These are phyloP conservation scores for Nyctanthes arbortristis DNA, from an alignment of 257 asterid genomes.

Conservation along the genomic window DNA sequence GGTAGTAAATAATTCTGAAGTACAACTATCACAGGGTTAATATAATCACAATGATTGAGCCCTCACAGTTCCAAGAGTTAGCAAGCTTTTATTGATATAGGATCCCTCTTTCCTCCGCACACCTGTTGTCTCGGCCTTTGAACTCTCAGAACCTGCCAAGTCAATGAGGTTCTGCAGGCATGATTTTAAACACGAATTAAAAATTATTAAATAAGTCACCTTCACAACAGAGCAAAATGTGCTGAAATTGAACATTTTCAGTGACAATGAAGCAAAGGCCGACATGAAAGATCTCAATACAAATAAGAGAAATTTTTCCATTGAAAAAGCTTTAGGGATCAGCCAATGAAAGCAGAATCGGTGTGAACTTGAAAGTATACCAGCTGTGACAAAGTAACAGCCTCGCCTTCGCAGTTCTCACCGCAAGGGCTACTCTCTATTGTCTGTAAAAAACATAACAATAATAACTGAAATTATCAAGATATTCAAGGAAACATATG, in stretches of 20 bases:
- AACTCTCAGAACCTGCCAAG: constrained; percentile 99
- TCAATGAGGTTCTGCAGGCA: constrained; percentile 95
- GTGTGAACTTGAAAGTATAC: constrained; percentile 40
- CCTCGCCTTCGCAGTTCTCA: constrained; percentile 83
- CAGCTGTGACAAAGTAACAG: constrained; percentile 95
- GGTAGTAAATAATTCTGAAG: constrained; percentile 18
- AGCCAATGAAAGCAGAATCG: constrained; percentile 12
- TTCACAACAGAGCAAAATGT: constrained; percentile 25
- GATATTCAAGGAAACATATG: neutral
- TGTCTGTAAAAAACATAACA: constrained; percentile 61
- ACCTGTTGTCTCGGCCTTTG: constrained; percentile 92
- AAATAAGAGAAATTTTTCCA: neutral
- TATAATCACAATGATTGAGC: constrained; percentile 37
- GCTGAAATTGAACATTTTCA: constrained; percentile 12
- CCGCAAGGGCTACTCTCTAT: constrained; percentile 96
- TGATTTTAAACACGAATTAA: constrained; percentile 21
- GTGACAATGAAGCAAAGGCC: neutral
- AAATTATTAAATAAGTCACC: constrained; percentile 24
- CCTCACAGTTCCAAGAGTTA: constrained; percentile 99
- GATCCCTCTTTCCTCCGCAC: constrained; percentile 96
- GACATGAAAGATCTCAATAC: neutral
- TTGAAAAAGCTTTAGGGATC: neutral
- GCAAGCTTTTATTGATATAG: constrained; percentile 93
- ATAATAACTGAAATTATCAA: constrained; percentile 8
- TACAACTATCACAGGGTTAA: constrained; percentile 33